These are phyloP conservation scores for Trametes cingulata DNA, from an alignment of 768 basidiomycete species.

Conservation along the genomic window DNA sequence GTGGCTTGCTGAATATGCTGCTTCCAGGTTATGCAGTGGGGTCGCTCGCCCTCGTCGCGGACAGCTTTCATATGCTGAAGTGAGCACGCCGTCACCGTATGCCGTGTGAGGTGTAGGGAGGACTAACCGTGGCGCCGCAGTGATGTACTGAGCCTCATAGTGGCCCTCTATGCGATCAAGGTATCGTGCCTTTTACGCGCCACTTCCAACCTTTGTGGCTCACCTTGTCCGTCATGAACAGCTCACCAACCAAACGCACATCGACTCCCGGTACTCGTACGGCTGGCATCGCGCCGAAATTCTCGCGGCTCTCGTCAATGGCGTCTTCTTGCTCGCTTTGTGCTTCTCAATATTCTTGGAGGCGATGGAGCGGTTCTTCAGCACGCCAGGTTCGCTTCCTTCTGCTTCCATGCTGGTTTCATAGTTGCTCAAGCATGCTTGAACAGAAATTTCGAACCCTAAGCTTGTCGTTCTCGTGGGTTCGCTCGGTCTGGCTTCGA, in stretches of 20 bases:
- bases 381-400: conserved; percentile 61
- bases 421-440: conserved; percentile 3
- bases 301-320: conserved; percentile 92
- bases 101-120: background rate
- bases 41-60: conserved; percentile 92
- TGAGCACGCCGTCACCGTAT: conserved; percentile 38
- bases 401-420: background rate
- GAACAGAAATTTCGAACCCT: conserved; percentile 84
- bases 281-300: conserved; percentile 99
- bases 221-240: conserved; percentile 32
- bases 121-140: conserved; percentile 43
- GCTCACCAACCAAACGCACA: conserved; percentile 62
- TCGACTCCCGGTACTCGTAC: conserved; percentile 85
- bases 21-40: conserved; percentile 88
- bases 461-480: conserved; percentile 90
- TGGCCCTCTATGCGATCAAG: conserved; percentile 95
- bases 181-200: conserved; percentile 34
- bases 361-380: conserved; percentile 88
- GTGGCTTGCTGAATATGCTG: conserved; percentile 13
- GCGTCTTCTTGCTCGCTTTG: conserved; percentile 93
- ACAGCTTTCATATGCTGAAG: conserved; percentile 99
- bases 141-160: conserved; percentile 94
- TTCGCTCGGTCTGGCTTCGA: conserved; percentile 83
- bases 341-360: conserved; percentile 96
- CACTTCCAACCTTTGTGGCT: conserved; percentile 5